phyloP scores from a whole-genome alignment of 2,329 filamentous ascomycete species.

The Biscogniauxia marginata region DNA sequence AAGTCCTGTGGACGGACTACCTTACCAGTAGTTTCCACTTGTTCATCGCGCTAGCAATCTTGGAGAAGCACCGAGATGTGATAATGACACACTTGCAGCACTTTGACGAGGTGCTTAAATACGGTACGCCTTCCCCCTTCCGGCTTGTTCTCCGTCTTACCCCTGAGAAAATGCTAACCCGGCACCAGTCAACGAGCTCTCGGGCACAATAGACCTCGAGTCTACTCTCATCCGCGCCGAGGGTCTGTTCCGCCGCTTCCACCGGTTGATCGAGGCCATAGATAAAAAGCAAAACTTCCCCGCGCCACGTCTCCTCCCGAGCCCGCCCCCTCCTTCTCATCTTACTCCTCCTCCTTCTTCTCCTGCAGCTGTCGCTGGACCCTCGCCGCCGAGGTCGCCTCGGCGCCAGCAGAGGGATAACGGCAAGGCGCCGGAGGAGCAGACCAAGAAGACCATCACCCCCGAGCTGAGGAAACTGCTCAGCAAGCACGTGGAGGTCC shows the following conservation, averaged over 20 bases:
- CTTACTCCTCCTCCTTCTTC: conserved; percentile 19
- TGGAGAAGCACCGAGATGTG: conserved; percentile 94
- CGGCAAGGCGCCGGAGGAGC: conserved; percentile 39
- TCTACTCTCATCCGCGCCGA: conserved; percentile 86
- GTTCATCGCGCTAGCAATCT: conserved; percentile 87
- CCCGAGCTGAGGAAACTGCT: conserved; percentile 56
- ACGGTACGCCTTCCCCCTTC: conserved; percentile 60
- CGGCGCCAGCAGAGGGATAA: conserved; percentile 18
- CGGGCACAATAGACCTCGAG: conserved; percentile 85
- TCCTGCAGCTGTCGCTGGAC: too few species aligned
- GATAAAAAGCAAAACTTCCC: conserved; percentile 92
- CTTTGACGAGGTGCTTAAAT: conserved; percentile 97
- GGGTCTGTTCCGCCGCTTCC: conserved; percentile 81
- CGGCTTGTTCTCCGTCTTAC: neutral
- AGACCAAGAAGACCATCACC: conserved; percentile 50
- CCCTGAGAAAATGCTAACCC: conserved; percentile 17
- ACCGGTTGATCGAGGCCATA: conserved; percentile 83
- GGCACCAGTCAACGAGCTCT: conserved; percentile 82
- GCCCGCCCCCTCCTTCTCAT: conserved; percentile 12
- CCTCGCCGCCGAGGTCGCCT: too few species aligned
- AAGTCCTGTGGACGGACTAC: conserved; percentile 91
- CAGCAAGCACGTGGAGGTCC: conserved; percentile 37
- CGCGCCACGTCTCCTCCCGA: conserved; percentile 39
- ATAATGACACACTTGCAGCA: conserved; percentile 93
- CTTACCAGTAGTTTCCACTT: conserved; percentile 87